Conservation (phyloP, 257 asterid genomes). For the Penstemon newberryi region DNA sequence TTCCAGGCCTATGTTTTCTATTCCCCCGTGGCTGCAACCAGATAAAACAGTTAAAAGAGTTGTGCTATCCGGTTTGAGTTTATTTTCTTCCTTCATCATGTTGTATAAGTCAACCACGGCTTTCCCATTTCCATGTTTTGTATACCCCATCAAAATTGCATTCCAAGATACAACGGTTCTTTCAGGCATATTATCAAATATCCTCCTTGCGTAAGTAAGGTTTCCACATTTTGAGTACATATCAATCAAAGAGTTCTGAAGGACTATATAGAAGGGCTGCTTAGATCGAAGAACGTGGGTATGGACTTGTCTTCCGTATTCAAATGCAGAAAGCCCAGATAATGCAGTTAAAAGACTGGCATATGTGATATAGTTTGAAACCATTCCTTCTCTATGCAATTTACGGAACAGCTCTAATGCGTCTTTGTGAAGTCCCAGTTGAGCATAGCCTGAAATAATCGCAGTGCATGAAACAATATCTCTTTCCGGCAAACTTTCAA, state of each 20-base stretch:
- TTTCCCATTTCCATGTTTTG: constrained; percentile 72
- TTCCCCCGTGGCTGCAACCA: constrained; percentile 88
- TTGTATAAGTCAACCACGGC: constrained; percentile 57
- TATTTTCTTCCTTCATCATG: constrained; percentile 53
- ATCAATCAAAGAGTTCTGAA: constrained; percentile 78
- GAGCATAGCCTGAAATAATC: constrained; percentile 80
- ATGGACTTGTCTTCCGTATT: constrained; percentile 82
- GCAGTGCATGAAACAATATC: constrained; percentile 85
- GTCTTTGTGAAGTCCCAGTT: constrained; percentile 67
- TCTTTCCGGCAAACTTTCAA: constrained; percentile 60
- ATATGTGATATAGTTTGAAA: constrained; percentile 71
- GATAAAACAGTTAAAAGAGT: constrained; percentile 70
- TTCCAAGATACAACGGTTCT: constrained; percentile 82
- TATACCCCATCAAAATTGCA: constrained; percentile 73
- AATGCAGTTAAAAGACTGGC: constrained; percentile 61
- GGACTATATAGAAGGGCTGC: constrained; percentile 41
- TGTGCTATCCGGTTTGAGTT: constrained; percentile 50
- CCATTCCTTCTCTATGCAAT: constrained; percentile 60
- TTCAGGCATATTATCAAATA: constrained; percentile 60
- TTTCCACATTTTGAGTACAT: constrained; percentile 94
- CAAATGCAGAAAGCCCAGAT: constrained; percentile 84
- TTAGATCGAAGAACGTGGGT: constrained; percentile 61
- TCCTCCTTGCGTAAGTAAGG: constrained; percentile 64
- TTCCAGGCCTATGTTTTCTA: constrained; percentile 63
- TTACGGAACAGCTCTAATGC: constrained; percentile 59